These are phyloP conservation scores for Populus hybrid DNA, from an alignment of 441 rosid species.

Conservation along the genomic window DNA sequence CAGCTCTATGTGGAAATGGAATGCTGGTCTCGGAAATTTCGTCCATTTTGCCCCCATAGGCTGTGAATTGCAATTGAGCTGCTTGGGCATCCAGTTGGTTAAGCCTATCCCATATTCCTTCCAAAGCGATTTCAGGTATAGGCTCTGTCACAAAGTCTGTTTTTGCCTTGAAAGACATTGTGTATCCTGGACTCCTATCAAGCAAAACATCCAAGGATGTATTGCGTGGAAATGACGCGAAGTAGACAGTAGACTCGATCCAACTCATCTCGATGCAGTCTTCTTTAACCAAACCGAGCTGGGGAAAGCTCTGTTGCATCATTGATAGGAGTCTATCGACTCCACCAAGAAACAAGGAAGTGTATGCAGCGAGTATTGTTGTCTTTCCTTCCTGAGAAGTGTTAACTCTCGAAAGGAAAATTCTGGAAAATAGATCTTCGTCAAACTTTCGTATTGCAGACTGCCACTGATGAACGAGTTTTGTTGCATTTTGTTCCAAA, in stretches of 20 bases:
- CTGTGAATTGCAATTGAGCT: conserved; percentile 32
- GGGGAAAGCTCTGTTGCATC: conserved; percentile 38
- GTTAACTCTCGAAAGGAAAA: not conserved
- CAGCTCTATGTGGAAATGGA: conserved; percentile 57
- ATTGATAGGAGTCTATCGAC: conserved; percentile 27
- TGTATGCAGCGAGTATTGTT: conserved; percentile 29
- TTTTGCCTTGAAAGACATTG: conserved; percentile 31
- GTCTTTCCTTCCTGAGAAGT: not conserved
- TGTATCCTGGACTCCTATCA: conserved; percentile 15
- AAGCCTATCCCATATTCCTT: conserved; percentile 40
- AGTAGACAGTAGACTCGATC: conserved; percentile 48
- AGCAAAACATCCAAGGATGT: conserved; percentile 34
- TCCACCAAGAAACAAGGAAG: conserved; percentile 45
- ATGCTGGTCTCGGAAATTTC: conserved; percentile 33
- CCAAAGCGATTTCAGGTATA: conserved; percentile 38
- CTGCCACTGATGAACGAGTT: conserved; percentile 51
- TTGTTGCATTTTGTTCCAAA: conserved; percentile 35
- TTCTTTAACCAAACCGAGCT: conserved; percentile 36
- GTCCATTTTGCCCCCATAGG: conserved; percentile 63
- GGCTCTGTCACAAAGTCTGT: conserved; percentile 49
- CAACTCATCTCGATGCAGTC: conserved; percentile 57
- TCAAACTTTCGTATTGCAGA: conserved; percentile 33
- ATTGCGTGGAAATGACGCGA: conserved; percentile 21
- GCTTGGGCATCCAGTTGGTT: conserved; percentile 24
- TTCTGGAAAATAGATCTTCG: conserved; percentile 24